phyloP scores from a whole-genome alignment of 2,329 filamentous ascomycete species.

The Ophiostoma triangulosporum region DNA sequence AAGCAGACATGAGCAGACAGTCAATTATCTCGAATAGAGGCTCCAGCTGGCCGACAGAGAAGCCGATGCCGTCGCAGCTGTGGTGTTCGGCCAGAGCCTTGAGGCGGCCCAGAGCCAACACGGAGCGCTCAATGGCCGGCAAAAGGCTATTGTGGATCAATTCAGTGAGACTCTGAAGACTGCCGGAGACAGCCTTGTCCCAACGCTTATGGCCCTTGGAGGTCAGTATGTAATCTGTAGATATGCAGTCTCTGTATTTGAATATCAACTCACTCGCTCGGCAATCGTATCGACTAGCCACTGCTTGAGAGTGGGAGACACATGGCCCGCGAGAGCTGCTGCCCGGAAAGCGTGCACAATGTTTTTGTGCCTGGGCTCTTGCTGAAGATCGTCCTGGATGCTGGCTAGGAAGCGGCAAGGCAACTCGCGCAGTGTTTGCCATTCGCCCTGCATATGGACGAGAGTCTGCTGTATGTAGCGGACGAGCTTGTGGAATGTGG shows the following conservation, averaged over 20 bases:
- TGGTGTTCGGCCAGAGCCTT: conserved; percentile 74
- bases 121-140: conserved; percentile 72
- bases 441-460: conserved; percentile 66
- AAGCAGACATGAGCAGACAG: conserved; percentile 60
- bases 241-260: too few species aligned
- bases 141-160: conserved; percentile 80
- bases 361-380: conserved; percentile 34
- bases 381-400: conserved; percentile 61
- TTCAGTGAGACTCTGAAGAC: conserved; percentile 62
- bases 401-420: conserved; percentile 65
- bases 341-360: conserved; percentile 73
- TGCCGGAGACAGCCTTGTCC: conserved; percentile 73
- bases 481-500: conserved; percentile 73
- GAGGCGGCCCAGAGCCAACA: conserved; percentile 68
- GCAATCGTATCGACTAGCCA: conserved; percentile 78
- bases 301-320: conserved; percentile 60
- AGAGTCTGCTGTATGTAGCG: conserved; percentile 75
- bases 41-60: conserved; percentile 49
- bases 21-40: conserved; percentile 57
- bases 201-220: conserved; percentile 38
- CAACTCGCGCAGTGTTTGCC: conserved; percentile 68
- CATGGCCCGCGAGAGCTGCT: conserved; percentile 71
- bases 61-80: conserved; percentile 46
- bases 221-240: neutral
- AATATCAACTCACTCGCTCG: conserved; percentile 49